Evolutionary conservation across 2,329 filamentous ascomycete species (phyloP), one percentile per base, ranked within the genome.

Genomic region (Exophiala spinifera): DNA sequence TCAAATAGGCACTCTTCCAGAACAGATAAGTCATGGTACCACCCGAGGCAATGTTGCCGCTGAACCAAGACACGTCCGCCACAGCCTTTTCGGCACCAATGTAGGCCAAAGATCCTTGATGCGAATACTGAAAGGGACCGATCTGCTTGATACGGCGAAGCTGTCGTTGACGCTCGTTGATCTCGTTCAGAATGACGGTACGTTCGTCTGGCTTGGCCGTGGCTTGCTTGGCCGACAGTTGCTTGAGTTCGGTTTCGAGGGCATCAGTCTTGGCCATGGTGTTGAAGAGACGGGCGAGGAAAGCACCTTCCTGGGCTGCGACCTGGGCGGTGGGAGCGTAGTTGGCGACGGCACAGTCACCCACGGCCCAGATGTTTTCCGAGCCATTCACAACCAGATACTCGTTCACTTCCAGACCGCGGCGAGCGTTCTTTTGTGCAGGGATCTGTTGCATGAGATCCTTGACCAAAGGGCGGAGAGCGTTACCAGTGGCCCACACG

Each of bases 21-120:
- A 99, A 99, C 64, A 96, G 83, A 77, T 95, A 99, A 53, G 94
- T 99, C 75, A 97, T 79, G 67, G 87, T 89, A 70, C 94, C 94
- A 70, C 92, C 94, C 43, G 87, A 89, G 59, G 94, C 92, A 66
- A 99, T 82, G 78, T 97, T 99, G 63, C 94, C 94, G 67, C 94
- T 95, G 77, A 95, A 85, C 92, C 94, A 99, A 70, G 85, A 89
- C 67, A 99, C 90, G 75, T 99, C 94, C 59, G 94, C 94, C 55
- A 99, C 94, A 46, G 94, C 94, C 82, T 92, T 92, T 72, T 99
- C 94, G 73, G 89, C 95, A 60, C 94, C 94, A 76, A 99, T 99
- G 77, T 99, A 99, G 47, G 94, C 94, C 74, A 99, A 75, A 65
- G 87, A 92, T 63, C 94, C 94, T 78, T 99, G 91, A 79, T 99